Evolutionary conservation across 2,329 filamentous ascomycete species (phyloP), one percentile per base, ranked within the genome.

Genomic region (Mycosphaerelloides madeirae): DNA sequence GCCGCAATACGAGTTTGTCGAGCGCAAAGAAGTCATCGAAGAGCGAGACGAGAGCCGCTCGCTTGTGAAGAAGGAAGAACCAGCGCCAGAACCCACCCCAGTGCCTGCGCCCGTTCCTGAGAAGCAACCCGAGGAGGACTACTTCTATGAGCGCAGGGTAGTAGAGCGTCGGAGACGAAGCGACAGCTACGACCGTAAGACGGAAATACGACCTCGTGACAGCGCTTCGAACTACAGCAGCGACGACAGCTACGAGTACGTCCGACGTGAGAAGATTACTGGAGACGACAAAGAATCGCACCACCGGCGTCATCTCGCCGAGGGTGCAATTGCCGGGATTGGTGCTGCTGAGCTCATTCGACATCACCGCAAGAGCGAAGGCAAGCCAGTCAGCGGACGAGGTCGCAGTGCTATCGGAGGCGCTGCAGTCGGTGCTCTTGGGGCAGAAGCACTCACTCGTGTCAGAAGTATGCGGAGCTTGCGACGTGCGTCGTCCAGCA

Each of bases 241-340:
- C 54, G 79, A 82, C 56, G 79, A 82, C 50, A 80, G 79, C 55
- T 75, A 77, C 57, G 76, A 81, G 43, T 80, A 81, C 54, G 67
- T 80, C 29, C 75, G 74, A 13, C 57, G 59, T 31, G 61, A 65
- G 73, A 75, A 70, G 14, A 48, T 31, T 12, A 43, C 50, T 55
- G 73, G 56, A 25, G 68, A 65, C 32, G 63, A 64, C 18, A 44
- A 49, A 28, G 43, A 53, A 11, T 71, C 72, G 14, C 72, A 79
- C 50, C 75, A 75, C 52, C 65, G 65, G 39, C 76, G 77, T 25
- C 77, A 82, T 57, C 63, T 83, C 34, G 79, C 79, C n/a, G 79
- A 80, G 56, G 80, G 80, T 36, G 77, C 78, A 19, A 63, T 81
- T 41, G 77, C 76, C 32, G 80, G 79, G 35, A 68, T 79, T 34